Percentiles rank a stretch among this genome's conserved stretches.
Evolutionary conservation across 2,329 filamentous ascomycete genomes (phyloP).

Genomic region (Claviceps sp.): DNA sequence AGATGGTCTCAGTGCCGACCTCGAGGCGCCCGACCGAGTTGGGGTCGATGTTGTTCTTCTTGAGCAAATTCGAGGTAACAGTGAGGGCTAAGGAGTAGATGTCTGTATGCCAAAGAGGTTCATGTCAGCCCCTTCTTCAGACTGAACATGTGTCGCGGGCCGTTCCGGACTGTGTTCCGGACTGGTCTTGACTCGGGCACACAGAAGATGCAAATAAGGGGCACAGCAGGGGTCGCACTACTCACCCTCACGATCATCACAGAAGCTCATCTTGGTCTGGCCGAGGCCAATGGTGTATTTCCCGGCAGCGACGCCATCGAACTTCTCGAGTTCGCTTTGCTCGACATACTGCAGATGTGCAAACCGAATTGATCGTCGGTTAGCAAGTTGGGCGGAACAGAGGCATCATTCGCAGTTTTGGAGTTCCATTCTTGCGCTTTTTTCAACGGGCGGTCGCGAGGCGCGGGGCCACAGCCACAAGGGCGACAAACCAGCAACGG

Average conservation of each 20-base stretch:
- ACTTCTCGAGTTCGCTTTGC: conserved; percentile 70
- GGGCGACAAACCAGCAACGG: neutral
- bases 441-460: neutral
- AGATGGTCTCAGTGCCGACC: conserved; percentile 72
- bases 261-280: conserved; percentile 87
- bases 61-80: conserved; percentile 61
- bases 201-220: neutral
- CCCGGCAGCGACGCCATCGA: conserved; percentile 67
- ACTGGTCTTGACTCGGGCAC: neutral
- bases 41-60: conserved; percentile 72
- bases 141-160: no score
- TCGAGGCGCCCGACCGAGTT: conserved; percentile 68
- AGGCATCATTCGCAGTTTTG: conserved; percentile 4
- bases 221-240: conserved; percentile 9
- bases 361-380: conserved; percentile 8
- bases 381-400: conserved; percentile 13
- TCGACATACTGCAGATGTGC: conserved; percentile 57
- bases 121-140: neutral
- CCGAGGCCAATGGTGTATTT: conserved; percentile 89
- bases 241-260: conserved; percentile 75
- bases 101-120: conserved; percentile 33
- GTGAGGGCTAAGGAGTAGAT: conserved; percentile 81
- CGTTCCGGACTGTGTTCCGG: no score
- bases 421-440: neutral
- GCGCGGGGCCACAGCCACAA: conserved; percentile 2